Percentiles rank a stretch among this genome's conserved stretches.
These are phyloP conservation scores for Komagataella ulmi DNA, from an alignment of 805 yeast species.

Conservation along the genomic window DNA sequence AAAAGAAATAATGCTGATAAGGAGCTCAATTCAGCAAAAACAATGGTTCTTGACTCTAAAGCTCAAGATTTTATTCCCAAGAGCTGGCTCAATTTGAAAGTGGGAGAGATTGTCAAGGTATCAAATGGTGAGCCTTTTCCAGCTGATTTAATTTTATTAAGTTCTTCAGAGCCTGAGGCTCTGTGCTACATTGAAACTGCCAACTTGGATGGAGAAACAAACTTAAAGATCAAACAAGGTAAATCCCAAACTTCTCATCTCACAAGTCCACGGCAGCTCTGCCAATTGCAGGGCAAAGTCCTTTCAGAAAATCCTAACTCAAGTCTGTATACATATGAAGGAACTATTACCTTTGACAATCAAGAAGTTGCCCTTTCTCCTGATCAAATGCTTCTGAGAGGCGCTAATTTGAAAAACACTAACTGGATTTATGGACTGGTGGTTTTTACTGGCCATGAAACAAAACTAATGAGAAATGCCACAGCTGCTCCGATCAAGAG, in stretches of 20 bases:
- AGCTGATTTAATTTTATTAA: constrained; percentile 74
- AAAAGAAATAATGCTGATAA: constrained; percentile 82
- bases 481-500: constrained; percentile 96
- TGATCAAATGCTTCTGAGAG: constrained; percentile 84
- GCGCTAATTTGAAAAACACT: constrained; percentile 91
- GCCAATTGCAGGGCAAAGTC: constrained; percentile 42
- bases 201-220: constrained; percentile 95
- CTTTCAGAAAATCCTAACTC: constrained; percentile 89
- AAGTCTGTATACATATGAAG: constrained; percentile 89
- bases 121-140: constrained; percentile 86
- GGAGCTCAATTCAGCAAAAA: constrained; percentile 66
- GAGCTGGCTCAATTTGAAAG: constrained; percentile 79
- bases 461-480: constrained; percentile 96
- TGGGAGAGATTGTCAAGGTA: constrained; percentile 84
- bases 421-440: constrained; percentile 92
- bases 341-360: constrained; percentile 53
- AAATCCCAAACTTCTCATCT: constrained; percentile 61
- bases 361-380: constrained; percentile 65
- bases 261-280: constrained; percentile 50
- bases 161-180: constrained; percentile 97
- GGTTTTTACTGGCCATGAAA: constrained; percentile 95
- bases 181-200: constrained; percentile 96
- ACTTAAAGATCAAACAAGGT: constrained; percentile 88
- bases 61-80: constrained; percentile 50
- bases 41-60: constrained; percentile 44